These are phyloP conservation scores for Puccinia novopanici DNA, from an alignment of 1,284 basidiomycete genomes.

Conservation along the genomic window DNA sequence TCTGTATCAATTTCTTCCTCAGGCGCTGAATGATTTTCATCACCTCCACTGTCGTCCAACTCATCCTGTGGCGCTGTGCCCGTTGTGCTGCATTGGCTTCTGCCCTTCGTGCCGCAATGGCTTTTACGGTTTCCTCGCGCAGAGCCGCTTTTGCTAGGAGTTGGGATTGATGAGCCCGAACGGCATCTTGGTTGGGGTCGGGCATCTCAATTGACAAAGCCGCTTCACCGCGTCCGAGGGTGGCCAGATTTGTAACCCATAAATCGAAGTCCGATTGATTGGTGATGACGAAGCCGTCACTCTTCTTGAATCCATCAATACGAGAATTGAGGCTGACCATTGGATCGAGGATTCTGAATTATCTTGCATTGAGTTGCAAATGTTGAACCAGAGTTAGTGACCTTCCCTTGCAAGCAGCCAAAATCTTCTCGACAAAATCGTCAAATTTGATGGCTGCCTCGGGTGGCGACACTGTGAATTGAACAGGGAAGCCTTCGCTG, in stretches of 20 bases:
- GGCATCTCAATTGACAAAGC: not conserved
- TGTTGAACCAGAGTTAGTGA: not conserved
- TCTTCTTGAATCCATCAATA: not conserved
- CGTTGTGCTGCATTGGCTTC: no score
- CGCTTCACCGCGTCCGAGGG: not conserved
- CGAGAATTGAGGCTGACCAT: not conserved
- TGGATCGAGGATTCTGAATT: not conserved
- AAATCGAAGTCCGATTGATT: not conserved
- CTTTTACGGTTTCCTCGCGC: no score
- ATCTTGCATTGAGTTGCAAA: not conserved
- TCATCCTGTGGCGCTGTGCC: no score
- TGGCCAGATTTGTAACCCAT: not conserved
- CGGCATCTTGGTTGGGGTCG: not conserved
- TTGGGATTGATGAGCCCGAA: not conserved
- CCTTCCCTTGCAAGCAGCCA: not conserved
- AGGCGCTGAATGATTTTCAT: no score
- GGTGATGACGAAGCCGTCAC: not conserved
- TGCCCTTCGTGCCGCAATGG: not conserved
- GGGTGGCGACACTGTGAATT: not conserved
- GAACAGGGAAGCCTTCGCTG: not conserved
- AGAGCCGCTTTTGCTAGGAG: not conserved
- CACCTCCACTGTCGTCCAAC: no score
- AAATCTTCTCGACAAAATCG: not conserved
- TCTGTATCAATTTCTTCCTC: not conserved
- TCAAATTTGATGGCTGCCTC: not conserved